These are phyloP conservation scores for Meyerozyma smithsonii DNA, from an alignment of 1,139 yeast species.

Conservation along the genomic window DNA sequence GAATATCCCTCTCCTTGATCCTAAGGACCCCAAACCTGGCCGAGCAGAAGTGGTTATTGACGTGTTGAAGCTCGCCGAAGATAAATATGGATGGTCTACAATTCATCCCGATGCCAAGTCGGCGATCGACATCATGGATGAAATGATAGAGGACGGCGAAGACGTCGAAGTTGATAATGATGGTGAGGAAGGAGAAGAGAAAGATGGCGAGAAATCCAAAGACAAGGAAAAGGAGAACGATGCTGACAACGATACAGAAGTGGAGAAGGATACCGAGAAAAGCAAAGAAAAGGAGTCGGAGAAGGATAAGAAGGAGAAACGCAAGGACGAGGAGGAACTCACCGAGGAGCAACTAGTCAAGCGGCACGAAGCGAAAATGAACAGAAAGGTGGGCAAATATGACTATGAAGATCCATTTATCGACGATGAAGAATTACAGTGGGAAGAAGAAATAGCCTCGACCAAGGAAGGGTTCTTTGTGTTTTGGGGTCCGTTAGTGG, in stretches of 20 bases:
- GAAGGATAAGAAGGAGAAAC: constrained; percentile 21
- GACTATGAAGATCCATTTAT: constrained; percentile 94
- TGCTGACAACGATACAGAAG: constrained; percentile 12
- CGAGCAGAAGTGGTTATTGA: constrained; percentile 73
- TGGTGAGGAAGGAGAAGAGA: constrained; percentile 41
- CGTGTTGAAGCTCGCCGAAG: constrained; percentile 75
- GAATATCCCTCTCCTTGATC: constrained; percentile 54
- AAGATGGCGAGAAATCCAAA: constrained; percentile 15
- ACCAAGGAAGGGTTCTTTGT: constrained; percentile 96
- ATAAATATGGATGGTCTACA: constrained; percentile 75
- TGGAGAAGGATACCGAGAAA: constrained; percentile 20
- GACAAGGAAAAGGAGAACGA: constrained; percentile 14
- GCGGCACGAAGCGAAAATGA: constrained; percentile 44
- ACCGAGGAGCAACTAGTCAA: constrained; percentile 44
- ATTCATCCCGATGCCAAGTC: constrained; percentile 67
- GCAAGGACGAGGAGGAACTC: constrained; percentile 36
- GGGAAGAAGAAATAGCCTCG: constrained; percentile 91
- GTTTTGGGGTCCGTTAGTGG: constrained; percentile 87
- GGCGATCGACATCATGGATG: constrained; percentile 58
- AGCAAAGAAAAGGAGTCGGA: constrained; percentile 22
- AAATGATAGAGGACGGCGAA: constrained; percentile 54
- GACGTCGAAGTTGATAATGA: constrained; percentile 59
- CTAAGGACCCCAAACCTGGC: constrained; percentile 52
- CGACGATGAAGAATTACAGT: constrained; percentile 85
- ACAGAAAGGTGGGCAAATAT: constrained; percentile 79